Evolutionary conservation across 345 rosid genomes (phyloP).

Genomic region (Excoecaria cochinchinensis): DNA sequence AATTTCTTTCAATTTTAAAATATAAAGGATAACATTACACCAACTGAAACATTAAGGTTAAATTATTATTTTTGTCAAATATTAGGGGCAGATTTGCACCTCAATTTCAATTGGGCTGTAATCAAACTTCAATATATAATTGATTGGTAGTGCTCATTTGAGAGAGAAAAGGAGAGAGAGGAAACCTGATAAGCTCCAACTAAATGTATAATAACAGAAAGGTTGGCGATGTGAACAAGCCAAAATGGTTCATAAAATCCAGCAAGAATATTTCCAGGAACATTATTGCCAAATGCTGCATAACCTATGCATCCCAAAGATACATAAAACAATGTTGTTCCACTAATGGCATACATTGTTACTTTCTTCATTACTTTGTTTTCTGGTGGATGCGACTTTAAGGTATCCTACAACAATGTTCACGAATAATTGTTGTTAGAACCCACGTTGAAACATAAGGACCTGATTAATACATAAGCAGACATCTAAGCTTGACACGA

Average conservation of each 20-base stretch:
- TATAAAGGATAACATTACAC: no score
- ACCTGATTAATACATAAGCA: no score
- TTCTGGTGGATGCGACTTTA: constrained; percentile 41
- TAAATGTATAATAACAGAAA: constrained; percentile 37
- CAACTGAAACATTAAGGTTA: no score
- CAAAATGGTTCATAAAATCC: constrained; percentile 39
- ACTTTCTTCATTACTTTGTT: constrained; percentile 44
- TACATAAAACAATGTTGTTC: constrained; percentile 36
- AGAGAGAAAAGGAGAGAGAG: not conserved
- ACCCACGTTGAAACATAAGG: no score
- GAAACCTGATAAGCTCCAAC: constrained; percentile 46
- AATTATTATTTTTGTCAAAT: no score
- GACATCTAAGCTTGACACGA: no score
- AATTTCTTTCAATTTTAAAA: no score
- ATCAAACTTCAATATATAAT: no score
- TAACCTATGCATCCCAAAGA: constrained; percentile 36
- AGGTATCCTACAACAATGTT: constrained; percentile 32
- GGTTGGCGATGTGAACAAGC: constrained; percentile 44
- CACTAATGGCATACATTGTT: constrained; percentile 16
- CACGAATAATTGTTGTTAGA: no score
- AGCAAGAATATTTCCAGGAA: constrained; percentile 42
- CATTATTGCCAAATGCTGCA: constrained; percentile 41
- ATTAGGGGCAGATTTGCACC: no score
- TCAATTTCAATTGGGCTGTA: no score
- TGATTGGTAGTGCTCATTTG: not conserved